Evolutionary conservation across 2,329 filamentous ascomycete genomes (phyloP).

Genomic region (Cryphonectria naterciae): DNA sequence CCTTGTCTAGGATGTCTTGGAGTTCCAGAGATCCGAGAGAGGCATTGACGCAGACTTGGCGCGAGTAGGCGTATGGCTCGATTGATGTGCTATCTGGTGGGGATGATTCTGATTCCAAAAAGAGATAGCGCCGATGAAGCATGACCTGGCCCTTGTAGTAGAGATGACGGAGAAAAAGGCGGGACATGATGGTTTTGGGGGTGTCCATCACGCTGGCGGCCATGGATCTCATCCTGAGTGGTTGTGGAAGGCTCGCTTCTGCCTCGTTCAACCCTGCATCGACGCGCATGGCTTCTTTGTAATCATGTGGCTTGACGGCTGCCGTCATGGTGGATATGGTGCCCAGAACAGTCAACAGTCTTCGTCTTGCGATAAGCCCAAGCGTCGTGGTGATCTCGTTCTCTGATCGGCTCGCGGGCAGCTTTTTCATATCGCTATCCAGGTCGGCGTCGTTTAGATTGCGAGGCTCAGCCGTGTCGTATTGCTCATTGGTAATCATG

Average conservation of each 20-base stretch:
- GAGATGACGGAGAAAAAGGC: constrained; percentile 37
- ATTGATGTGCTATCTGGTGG: background rate
- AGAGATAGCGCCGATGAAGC: constrained; percentile 38
- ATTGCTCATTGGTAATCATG: constrained; percentile 9
- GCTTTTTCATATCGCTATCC: constrained; percentile 3
- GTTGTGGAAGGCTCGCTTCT: constrained; percentile 32
- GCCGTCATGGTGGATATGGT: constrained; percentile 26
- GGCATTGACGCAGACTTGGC: constrained; percentile 33
- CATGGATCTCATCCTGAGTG: constrained; percentile 31
- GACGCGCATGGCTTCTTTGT: constrained; percentile 32
- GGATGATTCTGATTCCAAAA: constrained; percentile 16
- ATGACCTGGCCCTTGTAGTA: constrained; percentile 38
- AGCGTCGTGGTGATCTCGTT: constrained; percentile 12
- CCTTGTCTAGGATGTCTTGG: constrained; percentile 34
- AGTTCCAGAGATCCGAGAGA: constrained; percentile 33
- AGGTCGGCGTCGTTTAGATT: constrained; percentile 18
- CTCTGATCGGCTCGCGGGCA: constrained; percentile 14
- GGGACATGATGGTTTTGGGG: constrained; percentile 34
- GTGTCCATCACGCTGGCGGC: constrained; percentile 33
- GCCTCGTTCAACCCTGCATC: constrained; percentile 35
- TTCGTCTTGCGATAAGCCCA: constrained; percentile 4
- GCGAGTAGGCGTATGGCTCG: constrained; percentile 35
- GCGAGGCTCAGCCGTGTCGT: constrained; percentile 18
- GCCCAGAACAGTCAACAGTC: constrained; percentile 28
- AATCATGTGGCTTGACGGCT: constrained; percentile 25